Percentiles rank a stretch among this genome's conserved stretches.
phyloP scores from a whole-genome alignment of 2,329 filamentous ascomycete species.

The Aspergillus unguis region DNA sequence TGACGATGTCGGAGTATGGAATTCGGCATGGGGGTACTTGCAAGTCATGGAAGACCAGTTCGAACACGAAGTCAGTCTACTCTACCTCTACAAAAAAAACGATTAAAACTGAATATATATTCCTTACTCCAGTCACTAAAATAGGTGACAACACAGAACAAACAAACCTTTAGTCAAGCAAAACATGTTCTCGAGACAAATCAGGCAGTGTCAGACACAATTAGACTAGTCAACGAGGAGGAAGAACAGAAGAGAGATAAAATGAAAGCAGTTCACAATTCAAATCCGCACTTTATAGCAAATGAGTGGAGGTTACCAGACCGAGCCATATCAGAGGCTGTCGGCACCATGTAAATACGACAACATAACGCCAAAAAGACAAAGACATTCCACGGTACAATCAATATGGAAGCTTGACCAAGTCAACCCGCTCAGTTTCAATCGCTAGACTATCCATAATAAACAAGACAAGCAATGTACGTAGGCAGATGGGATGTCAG shows the following conservation, averaged over 20 bases:
- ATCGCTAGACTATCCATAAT: slow-evolving; percentile 31
- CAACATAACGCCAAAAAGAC: slow-evolving; percentile 21
- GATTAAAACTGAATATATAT: slow-evolving; percentile 18
- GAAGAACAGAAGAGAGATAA: slow-evolving; percentile 2
- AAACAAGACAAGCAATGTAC: slow-evolving; percentile 20
- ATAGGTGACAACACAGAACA: too few relatives aligned
- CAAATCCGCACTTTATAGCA: slow-evolving; percentile 15
- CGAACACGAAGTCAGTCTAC: not conserved
- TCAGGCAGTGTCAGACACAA: slow-evolving; percentile 6
- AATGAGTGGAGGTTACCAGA: slow-evolving; percentile 22
- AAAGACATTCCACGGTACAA: slow-evolving; percentile 17
- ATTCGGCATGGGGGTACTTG: not conserved
- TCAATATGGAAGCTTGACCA: slow-evolving; percentile 8
- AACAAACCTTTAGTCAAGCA: not conserved
- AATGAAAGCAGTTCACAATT: slow-evolving; percentile 8
- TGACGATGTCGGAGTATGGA: too few relatives aligned
- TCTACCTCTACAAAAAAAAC: not conserved
- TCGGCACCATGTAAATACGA: slow-evolving; percentile 10
- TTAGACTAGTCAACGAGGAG: not conserved
- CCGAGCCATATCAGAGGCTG: not conserved
- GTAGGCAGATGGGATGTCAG: slow-evolving; percentile 15
- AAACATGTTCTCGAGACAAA: slow-evolving; percentile 4
- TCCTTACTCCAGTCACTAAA: slow-evolving; percentile 5
- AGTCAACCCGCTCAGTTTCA: slow-evolving; percentile 29
- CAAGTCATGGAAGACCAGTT: not conserved